phyloP scores from a whole-genome alignment of 306 rosid genomes.

The Casuarina cunninghamiana region DNA sequence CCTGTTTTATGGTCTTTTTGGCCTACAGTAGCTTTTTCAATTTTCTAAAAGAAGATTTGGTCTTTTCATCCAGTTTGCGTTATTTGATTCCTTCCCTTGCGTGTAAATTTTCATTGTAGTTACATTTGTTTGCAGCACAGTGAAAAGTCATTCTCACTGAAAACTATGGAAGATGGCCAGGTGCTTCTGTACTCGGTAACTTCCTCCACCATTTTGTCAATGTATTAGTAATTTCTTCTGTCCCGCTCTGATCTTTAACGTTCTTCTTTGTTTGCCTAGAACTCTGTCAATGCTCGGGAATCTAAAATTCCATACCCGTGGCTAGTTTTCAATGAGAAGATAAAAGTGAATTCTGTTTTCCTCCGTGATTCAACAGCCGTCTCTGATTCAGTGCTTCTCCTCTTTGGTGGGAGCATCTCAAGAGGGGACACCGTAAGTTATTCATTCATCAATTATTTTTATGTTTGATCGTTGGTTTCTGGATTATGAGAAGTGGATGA shows the following conservation, averaged over 20 bases:
- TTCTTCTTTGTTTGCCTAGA: conserved; percentile 50
- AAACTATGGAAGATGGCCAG: conserved; percentile 99
- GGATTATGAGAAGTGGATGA: neutral
- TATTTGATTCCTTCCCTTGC: neutral
- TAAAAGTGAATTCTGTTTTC: conserved; percentile 94
- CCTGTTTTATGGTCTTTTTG: neutral
- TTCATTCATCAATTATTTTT: conserved; percentile 2
- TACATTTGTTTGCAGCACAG: conserved; percentile 61
- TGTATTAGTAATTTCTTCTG: conserved; percentile 15
- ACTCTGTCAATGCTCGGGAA: conserved; percentile 95
- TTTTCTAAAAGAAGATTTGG: neutral
- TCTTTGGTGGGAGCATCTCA: conserved; percentile 82
- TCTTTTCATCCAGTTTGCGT: neutral
- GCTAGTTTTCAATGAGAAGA: conserved; percentile 94
- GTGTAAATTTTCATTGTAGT: conserved; percentile 17
- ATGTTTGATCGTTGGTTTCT: conserved; percentile 18
- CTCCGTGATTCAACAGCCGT: conserved; percentile 97
- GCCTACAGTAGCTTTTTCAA: neutral
- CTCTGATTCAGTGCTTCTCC: conserved; percentile 78
- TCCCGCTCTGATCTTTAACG: conserved; percentile 24
- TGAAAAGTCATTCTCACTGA: conserved; percentile 83
- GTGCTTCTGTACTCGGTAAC: conserved; percentile 86
- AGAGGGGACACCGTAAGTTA: conserved; percentile 69
- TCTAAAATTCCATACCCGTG: conserved; percentile 88
- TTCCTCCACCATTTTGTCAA: conserved; percentile 17